phyloP scores from a whole-genome alignment of 1,139 yeast genomes.

The Suhomyces kunorum region DNA sequence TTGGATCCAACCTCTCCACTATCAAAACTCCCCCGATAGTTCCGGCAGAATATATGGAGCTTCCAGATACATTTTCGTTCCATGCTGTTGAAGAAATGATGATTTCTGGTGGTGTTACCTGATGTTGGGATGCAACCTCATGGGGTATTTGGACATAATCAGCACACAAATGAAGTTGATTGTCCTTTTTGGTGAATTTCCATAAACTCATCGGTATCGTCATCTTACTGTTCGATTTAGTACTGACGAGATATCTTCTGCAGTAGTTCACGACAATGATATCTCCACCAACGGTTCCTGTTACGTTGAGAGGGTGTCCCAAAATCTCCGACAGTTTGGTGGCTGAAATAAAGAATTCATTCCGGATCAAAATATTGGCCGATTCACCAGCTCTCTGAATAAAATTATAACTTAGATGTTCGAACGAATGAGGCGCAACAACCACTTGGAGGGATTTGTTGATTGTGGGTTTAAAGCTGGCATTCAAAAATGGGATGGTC shows the following conservation, averaged over 20 bases:
- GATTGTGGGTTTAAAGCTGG: slow-evolving; percentile 28
- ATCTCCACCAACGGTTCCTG: slow-evolving; percentile 67
- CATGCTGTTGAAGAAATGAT: slow-evolving; percentile 59
- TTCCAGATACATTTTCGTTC: slow-evolving; percentile 54
- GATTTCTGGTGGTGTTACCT: slow-evolving; percentile 55
- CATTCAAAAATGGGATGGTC: slow-evolving; percentile 22
- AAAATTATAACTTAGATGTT: slow-evolving; percentile 32
- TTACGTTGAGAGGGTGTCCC: slow-evolving; percentile 62
- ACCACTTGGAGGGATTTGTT: slow-evolving; percentile 31
- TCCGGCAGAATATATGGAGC: slow-evolving; percentile 68
- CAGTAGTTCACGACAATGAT: slow-evolving; percentile 37
- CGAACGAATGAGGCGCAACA: slow-evolving; percentile 25
- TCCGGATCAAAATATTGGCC: slow-evolving; percentile 30
- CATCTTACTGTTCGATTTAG: slow-evolving; percentile 33
- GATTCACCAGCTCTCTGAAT: slow-evolving; percentile 41
- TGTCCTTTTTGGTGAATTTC: slow-evolving; percentile 27
- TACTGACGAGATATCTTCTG: slow-evolving; percentile 38
- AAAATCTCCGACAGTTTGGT: slow-evolving; percentile 34
- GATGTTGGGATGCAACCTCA: slow-evolving; percentile 32
- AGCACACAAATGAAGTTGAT: slow-evolving; percentile 24
- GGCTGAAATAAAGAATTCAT: slow-evolving; percentile 34
- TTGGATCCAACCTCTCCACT: slow-evolving; percentile 54
- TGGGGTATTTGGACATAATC: slow-evolving; percentile 30
- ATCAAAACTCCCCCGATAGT: slow-evolving; percentile 67
- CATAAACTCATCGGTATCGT: slow-evolving; percentile 39